phyloP scores from a whole-genome alignment of 345 rosid species.

The Murraya paniculata region DNA sequence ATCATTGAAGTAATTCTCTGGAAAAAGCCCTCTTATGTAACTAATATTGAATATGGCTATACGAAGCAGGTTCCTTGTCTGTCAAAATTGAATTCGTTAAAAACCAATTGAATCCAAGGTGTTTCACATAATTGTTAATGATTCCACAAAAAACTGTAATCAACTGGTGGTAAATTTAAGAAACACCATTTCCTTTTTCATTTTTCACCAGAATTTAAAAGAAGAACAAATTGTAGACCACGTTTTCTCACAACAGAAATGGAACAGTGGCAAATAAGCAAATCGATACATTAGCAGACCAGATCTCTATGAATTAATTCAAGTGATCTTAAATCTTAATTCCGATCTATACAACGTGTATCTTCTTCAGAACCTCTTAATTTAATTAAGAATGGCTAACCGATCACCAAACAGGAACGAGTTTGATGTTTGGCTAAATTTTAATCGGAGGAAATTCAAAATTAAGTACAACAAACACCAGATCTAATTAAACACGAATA shows the following conservation, averaged over 20 bases:
- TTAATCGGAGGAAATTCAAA: background rate
- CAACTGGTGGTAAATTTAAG: background rate
- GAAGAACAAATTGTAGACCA: background rate
- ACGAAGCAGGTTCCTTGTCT: slow-evolving; percentile 93
- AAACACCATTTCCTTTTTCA: background rate
- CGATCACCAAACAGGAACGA: background rate
- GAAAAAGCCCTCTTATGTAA: slow-evolving; percentile 94
- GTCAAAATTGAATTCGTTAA: slow-evolving; percentile 2
- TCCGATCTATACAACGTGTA: background rate
- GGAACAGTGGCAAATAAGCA: too few relatives aligned
- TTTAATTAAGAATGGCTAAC: background rate
- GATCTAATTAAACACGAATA: background rate
- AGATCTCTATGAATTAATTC: background rate
- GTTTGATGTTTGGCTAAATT: background rate
- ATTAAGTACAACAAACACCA: background rate
- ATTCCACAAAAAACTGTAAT: background rate
- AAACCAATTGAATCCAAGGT: background rate
- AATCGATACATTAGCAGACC: background rate
- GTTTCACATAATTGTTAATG: background rate
- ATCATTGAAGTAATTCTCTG: slow-evolving; percentile 91
- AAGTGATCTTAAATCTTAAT: background rate
- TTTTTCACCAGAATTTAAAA: background rate
- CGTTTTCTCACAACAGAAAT: background rate
- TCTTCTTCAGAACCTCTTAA: background rate
- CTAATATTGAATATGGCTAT: slow-evolving; percentile 96